Percentiles rank a stretch among this genome's conserved stretches.
Conservation (phyloP, 164 flowering plant species). For the Sextonia rubra region DNA sequence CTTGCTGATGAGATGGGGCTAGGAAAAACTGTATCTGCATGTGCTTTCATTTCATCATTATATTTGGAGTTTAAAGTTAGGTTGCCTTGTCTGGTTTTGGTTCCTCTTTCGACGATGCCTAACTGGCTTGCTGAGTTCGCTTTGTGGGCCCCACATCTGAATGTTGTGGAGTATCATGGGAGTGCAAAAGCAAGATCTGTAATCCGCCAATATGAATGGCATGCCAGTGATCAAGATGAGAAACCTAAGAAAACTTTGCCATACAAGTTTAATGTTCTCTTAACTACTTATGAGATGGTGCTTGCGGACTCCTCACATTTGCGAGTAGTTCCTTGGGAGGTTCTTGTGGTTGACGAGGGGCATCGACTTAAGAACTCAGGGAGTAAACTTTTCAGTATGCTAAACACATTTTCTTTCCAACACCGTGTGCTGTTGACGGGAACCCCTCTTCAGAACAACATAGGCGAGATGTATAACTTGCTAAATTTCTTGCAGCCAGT, state of each 20-base stretch:
- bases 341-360: conserved; percentile 98
- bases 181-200: conserved; percentile 82
- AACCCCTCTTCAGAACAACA: conserved; percentile 97
- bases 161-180: conserved; percentile 99
- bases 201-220: conserved; percentile 98
- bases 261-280: conserved; percentile 79
- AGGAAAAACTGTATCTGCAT: conserved; percentile 95
- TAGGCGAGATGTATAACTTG: conserved; percentile 95
- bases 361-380: conserved; percentile 92
- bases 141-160: conserved; percentile 86
- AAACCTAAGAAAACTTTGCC: conserved; percentile 37
- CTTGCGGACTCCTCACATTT: conserved; percentile 82
- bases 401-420: conserved; percentile 84
- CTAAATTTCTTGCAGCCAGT: conserved; percentile 95
- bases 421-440: conserved; percentile 96
- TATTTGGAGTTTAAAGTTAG: conserved; percentile 72
- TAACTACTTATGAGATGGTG: conserved; percentile 98
- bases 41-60: conserved; percentile 86
- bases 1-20: conserved; percentile 99
- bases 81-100: conserved; percentile 86
- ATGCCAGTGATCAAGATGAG: conserved; percentile 42
- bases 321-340: conserved; percentile 97
- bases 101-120: conserved; percentile 99
- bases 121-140: conserved; percentile 96
- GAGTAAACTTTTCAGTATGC: conserved; percentile 93